These are phyloP conservation scores for Geoglossum cookeanum DNA, from an alignment of 2,329 filamentous ascomycete species.

Conservation along the genomic window DNA sequence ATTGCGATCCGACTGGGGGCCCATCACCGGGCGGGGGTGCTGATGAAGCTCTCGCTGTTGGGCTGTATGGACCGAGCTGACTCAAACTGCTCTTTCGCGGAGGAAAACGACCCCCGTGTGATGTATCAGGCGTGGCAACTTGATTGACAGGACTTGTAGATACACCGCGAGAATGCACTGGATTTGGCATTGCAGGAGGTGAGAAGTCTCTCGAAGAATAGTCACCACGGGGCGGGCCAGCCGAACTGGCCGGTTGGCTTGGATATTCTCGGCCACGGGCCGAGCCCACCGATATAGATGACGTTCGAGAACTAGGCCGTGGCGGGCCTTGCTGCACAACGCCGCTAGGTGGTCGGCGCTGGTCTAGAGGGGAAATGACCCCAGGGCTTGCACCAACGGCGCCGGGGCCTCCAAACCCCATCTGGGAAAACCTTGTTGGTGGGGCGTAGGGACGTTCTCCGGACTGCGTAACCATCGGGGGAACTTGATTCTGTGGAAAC, in stretches of 20 bases:
- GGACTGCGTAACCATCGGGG: not conserved
- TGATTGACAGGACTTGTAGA: constrained; percentile 10
- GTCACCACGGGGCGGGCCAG: not conserved
- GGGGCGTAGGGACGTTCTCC: not conserved
- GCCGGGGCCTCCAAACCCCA: not conserved
- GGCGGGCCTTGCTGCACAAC: not conserved
- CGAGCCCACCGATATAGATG: not conserved
- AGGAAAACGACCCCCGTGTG: constrained; percentile 27
- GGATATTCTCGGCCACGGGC: not conserved
- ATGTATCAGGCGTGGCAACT: constrained; percentile 7
- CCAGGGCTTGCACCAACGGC: not conserved
- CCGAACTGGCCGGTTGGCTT: not conserved
- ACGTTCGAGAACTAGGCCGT: not conserved
- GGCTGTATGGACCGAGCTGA: constrained; percentile 19
- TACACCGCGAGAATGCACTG: constrained; percentile 25
- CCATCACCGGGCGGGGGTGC: constrained; percentile 3
- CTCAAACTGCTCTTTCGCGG: constrained; percentile 43
- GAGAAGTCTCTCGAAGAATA: constrained; percentile 26
- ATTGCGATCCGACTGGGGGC: not conserved
- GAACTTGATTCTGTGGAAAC: constrained; percentile 21
- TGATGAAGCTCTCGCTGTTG: not conserved
- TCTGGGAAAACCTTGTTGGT: not conserved
- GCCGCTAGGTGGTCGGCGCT: not conserved
- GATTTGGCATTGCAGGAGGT: constrained; percentile 31
- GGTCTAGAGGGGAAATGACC: not conserved